Conservation (phyloP, 2,329 filamentous ascomycete genomes). For the Colletotrichum ledebouriae region DNA sequence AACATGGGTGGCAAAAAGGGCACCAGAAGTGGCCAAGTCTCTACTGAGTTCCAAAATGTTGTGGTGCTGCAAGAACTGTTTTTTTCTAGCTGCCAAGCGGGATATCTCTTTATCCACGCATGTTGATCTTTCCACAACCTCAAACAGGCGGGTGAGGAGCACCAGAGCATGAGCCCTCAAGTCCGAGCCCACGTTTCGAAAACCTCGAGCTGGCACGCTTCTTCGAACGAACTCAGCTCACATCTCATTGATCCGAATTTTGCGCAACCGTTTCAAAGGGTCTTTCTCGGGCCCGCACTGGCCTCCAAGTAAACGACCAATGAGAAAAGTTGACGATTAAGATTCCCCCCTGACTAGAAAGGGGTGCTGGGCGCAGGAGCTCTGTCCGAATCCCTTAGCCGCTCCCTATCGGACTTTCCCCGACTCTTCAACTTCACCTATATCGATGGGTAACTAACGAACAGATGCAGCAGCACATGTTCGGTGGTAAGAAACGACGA, state of each 20-base stretch:
- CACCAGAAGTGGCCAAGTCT: not conserved
- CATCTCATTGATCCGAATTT: slow-evolving; percentile 4
- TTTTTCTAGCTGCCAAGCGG: slow-evolving; percentile 1
- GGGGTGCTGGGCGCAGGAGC: not conserved
- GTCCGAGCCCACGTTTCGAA: slow-evolving; percentile 31
- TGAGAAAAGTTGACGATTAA: not conserved
- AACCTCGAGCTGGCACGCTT: not conserved
- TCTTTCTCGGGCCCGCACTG: slow-evolving; percentile 20
- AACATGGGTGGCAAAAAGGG: too few species aligned
- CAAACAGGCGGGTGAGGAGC: not conserved
- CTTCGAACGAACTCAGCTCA: slow-evolving; percentile 12
- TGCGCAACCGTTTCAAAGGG: slow-evolving; percentile 20
- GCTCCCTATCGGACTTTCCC: not conserved
- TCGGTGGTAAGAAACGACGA: slow-evolving; percentile 2
- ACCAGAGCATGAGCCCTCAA: slow-evolving; percentile 16
- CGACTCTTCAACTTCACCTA: not conserved
- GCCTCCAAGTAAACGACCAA: not conserved
- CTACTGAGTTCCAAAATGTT: not conserved
- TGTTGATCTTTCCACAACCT: not conserved
- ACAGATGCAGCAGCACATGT: slow-evolving; percentile 19
- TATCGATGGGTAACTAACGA: not conserved
- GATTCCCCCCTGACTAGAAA: slow-evolving; percentile 5
- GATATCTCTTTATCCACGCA: not conserved
- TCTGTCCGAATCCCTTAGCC: not conserved
- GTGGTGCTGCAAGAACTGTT: not conserved